Base-by-base conservation (phyloP, 2,329 filamentous ascomycete species). In the Annulohypoxylon truncatum region DNA sequence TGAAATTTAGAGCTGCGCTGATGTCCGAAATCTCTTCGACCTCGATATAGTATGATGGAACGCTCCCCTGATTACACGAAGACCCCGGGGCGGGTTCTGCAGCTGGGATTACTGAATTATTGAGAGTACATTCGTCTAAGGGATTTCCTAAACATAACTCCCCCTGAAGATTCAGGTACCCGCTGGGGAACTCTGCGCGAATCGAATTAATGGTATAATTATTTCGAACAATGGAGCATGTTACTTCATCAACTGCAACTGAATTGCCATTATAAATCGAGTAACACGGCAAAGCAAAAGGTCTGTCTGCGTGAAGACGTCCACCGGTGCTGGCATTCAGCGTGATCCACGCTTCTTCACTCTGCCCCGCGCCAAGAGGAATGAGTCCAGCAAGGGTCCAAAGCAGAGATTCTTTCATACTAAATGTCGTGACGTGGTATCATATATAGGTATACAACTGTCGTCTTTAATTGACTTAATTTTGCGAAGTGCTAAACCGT, bases 251-350 rank as follows among this genome's bases (percentile, higher is more conserved):
- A 6, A 66, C 51, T 1, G 26, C 15, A 2, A 64, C 31, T 3
- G 67, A 29, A 0, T 53, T 47, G 7, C 74, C 73, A 33, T 75
- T 71, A 56, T 74, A 77, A 13, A 51, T 52, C 10, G 73, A 71
- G 62, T 75, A 77, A 61, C 75, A 77, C 18, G 75, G 73, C 2
- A 72, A 57, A 28, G 74, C 65, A n/a, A 77, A 58, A 13, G 73
- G 75, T 15, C 35, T 20, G 18, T 52, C n/a, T 4, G 15, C 22
- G 7, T 57, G n/a, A 48, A 76, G 62, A 9, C 66, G 71, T 2
- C 74, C 74, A 3, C 47, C 20, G 3, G 76, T 55, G 10, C 68
- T 68, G 24, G 29, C 44, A 31, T 75, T 75, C 18, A 73, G 61
- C 8, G 55, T 13, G 13, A 35, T 18, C 64, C 63, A 67, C 29